Base-by-base conservation (phyloP, 2,329 filamentous ascomycete genomes). In the Westerdykella aurantiaca region DNA sequence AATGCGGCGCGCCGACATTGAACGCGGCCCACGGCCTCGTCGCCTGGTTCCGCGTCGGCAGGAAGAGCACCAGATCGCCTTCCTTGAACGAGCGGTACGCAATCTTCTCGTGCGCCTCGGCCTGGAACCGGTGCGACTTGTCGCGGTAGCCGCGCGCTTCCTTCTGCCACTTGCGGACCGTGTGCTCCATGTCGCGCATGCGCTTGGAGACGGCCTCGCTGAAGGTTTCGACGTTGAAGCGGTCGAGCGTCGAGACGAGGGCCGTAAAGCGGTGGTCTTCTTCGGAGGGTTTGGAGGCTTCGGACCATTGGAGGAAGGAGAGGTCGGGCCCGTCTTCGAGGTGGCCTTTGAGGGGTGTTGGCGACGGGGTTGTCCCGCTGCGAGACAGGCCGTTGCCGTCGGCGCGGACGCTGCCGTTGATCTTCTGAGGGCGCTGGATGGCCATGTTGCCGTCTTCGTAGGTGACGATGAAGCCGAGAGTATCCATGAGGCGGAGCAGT, bases 11-110 rank as follows among this genome's bases (percentile, higher is more conserved):
- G 1, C 90, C 91, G 25, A 98, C 87, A 58, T 98, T 98, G 77
- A 98, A 98, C 0, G 93, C 93, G 5, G 93, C 93, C 93, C 93
- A 98, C 0, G 93, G 91, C 13, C 91, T 86, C 4, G 89, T 93
- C 31, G 86, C 87, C 68, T 97, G 90, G 63, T 96, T 97, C 31
- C 91, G 79, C 0, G 93, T 98, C 0, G 93, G 93, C 34, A 98
- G 72, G 72, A 98, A 98, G 2, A 98, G 71, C 11, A 91, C 93
- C 12, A 98, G 76, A 61, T 98, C 93, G 6, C 93, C 91, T 67
- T 96, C 90, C 62, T 96, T 97, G 73, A 98, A 98, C 40, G 91
- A 84, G 48, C 85, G 85, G 64, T 93, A 96, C 2, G 93, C 90
- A 61, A 98, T 96, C 73, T 97, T 97, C 55, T 95, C 88, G 57